Percentiles rank a stretch among this genome's conserved stretches.
phyloP scores from a whole-genome alignment of 495 filamentous ascomycete genomes.

The Penicillium mononematosum region DNA sequence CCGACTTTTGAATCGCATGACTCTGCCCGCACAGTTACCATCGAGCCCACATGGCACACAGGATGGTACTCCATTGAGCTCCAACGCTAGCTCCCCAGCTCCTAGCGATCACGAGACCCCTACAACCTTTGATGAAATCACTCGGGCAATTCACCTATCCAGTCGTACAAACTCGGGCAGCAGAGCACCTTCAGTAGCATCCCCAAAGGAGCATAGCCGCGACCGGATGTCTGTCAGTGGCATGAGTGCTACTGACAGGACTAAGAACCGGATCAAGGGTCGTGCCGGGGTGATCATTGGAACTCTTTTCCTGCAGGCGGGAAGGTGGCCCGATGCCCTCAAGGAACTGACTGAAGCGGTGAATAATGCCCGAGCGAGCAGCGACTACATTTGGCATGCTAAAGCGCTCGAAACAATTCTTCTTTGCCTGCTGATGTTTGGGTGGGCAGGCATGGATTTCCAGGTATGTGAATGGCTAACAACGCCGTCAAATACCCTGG shows the following conservation, averaged over 20 bases:
- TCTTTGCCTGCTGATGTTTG: constrained; percentile 77
- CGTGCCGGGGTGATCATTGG: constrained; percentile 79
- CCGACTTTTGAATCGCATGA: constrained; percentile 64
- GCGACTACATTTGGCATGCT: constrained; percentile 94
- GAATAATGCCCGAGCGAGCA: constrained; percentile 70
- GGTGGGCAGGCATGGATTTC: constrained; percentile 84
- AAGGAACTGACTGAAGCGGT: constrained; percentile 82
- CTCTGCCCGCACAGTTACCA: constrained; percentile 65
- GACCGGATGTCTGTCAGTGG: constrained; percentile 83
- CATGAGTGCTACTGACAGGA: constrained; percentile 77
- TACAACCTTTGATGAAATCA: constrained; percentile 71
- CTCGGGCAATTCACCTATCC: constrained; percentile 47
- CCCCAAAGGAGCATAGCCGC: constrained; percentile 56
- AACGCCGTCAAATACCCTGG: background rate
- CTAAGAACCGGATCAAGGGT: constrained; percentile 78
- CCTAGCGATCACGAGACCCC: constrained; percentile 55
- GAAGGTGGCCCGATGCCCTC: constrained; percentile 85
- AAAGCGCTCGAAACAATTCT: constrained; percentile 89
- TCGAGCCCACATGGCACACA: constrained; percentile 52
- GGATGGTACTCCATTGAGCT: constrained; percentile 51
- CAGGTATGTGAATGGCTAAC: constrained; percentile 51
- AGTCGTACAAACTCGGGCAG: constrained; percentile 38
- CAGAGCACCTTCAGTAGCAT: constrained; percentile 36
- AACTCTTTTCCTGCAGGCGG: constrained; percentile 81
- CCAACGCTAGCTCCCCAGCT: constrained; percentile 44